Evolutionary conservation across 2,329 filamentous ascomycete genomes (phyloP), one percentile per base, ranked within the genome.

Genomic region (Cladosporium sp.): DNA sequence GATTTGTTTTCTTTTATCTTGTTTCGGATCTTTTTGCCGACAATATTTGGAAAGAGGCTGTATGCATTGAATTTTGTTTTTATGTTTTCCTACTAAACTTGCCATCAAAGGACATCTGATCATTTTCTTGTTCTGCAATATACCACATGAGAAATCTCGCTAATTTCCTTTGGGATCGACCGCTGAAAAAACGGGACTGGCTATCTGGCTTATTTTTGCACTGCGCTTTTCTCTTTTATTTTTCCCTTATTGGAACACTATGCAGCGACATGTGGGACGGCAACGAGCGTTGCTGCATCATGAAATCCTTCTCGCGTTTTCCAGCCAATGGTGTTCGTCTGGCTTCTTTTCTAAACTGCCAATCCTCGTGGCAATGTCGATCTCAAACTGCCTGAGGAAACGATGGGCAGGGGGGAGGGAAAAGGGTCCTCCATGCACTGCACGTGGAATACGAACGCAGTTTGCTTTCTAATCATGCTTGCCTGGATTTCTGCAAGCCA

Each of bases 101-200:
- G 6, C 51, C 26, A 54, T n/a, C 8, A 13, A 39, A 57, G 30
- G 30, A 32, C 54, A 36, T 26, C 30, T 57, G 54, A 39, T 57
- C 54, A 39, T 57, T 57, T 39, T 32, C 54, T 39, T 57, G 30
- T 39, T 57, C 54, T 57, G 54, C 54, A 57, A 34, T 57, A 57
- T 57, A 57, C 54, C 54, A 57, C 28, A n/a, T 39, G 54, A 57
- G 32, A 57, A 39, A 57, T 57, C 32, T 57, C 54, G 54, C 32
- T 34, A 16, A 57, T 39, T 57, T 57, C 54, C 54, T 39, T 39
- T 18, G 54, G 28, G 26, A 53, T 10, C 10, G 32, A 57, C 26
- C 26, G 25, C 51, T 11, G 10, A 32, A 32, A 30, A 54, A 5
- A 57, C 13, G 32, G 54, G 54, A 39, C 23, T 57, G 54, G 54